Conservation (phyloP, 208 protist species). For the Pavlovales sp. region DNA sequence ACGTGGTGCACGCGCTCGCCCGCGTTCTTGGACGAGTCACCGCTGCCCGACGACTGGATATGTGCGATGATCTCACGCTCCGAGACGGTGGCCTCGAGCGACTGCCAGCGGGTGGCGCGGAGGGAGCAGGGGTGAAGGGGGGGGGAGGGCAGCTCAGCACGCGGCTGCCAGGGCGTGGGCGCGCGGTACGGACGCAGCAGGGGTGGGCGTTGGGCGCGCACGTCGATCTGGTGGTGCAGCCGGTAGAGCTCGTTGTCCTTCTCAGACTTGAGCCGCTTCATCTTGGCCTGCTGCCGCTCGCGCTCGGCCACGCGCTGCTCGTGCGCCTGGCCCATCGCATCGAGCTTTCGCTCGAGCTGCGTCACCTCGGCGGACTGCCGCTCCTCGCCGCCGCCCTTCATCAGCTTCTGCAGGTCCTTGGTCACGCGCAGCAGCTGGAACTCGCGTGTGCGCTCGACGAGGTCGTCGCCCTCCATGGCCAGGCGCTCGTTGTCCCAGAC, state of each 20-base stretch:
- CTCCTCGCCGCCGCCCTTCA: neutral
- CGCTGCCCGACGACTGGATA: neutral
- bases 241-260: neutral
- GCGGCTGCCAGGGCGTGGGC: no score
- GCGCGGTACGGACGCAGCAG: no score
- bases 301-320: neutral
- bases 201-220: no score
- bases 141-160: no score
- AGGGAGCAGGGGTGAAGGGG: no score
- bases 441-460: slow-evolving; percentile 45
- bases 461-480: slow-evolving; percentile 53
- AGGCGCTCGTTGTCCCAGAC: slow-evolving; percentile 73
- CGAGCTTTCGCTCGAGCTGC: slow-evolving; percentile 16
- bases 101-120: neutral
- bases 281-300: neutral
- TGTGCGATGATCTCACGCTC: neutral
- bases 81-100: neutral
- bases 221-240: neutral
- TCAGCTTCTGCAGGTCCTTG: slow-evolving; percentile 80
- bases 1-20: neutral
- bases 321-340: neutral
- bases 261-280: neutral
- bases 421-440: slow-evolving; percentile 86
- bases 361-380: neutral
- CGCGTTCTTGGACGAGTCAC: neutral